phyloP scores from a whole-genome alignment of 371 early-diverging fungal genomes.

The Rhizopus arrhizus region DNA sequence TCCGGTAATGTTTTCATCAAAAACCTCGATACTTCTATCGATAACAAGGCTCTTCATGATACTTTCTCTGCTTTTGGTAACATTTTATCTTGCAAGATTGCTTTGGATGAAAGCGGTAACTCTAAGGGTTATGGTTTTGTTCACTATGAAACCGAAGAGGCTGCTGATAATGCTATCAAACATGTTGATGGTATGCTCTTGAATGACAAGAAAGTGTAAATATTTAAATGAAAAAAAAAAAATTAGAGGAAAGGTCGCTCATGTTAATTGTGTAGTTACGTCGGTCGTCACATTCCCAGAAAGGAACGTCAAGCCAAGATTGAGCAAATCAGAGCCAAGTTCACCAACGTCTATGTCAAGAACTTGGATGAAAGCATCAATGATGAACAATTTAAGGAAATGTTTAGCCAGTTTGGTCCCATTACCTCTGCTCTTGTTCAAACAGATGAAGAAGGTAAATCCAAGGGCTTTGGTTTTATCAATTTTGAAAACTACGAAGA shows the following conservation, averaged over 20 bases:
- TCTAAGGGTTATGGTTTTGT: slow-evolving; percentile 99
- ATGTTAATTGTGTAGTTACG: slow-evolving; percentile 50
- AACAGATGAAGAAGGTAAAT: slow-evolving; percentile 79
- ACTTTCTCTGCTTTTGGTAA: slow-evolving; percentile 98
- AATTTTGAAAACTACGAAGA: slow-evolving; percentile 94
- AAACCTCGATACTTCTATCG: slow-evolving; percentile 96
- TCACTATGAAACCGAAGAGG: slow-evolving; percentile 96
- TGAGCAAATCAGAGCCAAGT: slow-evolving; percentile 88
- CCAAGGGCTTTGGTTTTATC: slow-evolving; percentile 96
- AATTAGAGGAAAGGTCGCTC: not conserved
- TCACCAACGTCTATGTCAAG: slow-evolving; percentile 99
- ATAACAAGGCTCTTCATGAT: slow-evolving; percentile 98
- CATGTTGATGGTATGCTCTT: slow-evolving; percentile 98
- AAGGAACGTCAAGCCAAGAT: slow-evolving; percentile 93
- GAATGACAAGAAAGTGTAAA: slow-evolving; percentile 92
- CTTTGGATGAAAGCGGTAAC: slow-evolving; percentile 79
- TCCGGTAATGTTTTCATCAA: slow-evolving; percentile 99
- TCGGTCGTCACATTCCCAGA: slow-evolving; percentile 90
- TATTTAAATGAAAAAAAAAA: slow-evolving; percentile 7
- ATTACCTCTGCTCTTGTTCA: slow-evolving; percentile 83
- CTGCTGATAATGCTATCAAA: slow-evolving; percentile 96
- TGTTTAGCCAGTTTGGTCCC: slow-evolving; percentile 88
- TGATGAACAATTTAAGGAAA: slow-evolving; percentile 79
- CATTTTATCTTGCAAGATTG: slow-evolving; percentile 99
- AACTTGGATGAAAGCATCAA: slow-evolving; percentile 87